These are phyloP conservation scores for Dipsacomyces acuminosporus DNA, from an alignment of 371 early-diverging fungal species.

Conservation along the genomic window DNA sequence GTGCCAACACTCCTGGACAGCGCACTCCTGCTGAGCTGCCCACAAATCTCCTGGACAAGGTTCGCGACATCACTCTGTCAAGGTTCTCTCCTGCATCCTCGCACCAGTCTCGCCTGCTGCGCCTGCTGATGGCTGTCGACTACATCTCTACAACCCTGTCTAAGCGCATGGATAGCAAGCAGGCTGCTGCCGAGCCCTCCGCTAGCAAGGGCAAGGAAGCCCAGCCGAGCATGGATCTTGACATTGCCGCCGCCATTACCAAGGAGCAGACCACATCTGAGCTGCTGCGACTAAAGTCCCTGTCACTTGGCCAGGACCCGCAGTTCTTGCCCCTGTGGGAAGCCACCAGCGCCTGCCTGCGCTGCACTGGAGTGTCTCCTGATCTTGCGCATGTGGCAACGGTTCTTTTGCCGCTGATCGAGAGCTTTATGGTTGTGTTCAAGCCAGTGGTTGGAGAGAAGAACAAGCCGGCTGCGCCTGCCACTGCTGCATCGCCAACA, in stretches of 20 bases:
- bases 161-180: conserved; percentile 24
- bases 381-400: conserved; percentile 89
- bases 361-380: conserved; percentile 64
- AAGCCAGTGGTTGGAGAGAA: conserved; percentile 44
- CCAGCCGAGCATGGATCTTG: conserved; percentile 3
- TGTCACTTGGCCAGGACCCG: conserved; percentile 58
- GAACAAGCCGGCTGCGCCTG: not conserved
- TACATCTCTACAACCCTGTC: conserved; percentile 46
- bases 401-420: conserved; percentile 89
- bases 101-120: conserved; percentile 84
- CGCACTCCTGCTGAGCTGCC: conserved; percentile 7
- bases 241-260: conserved; percentile 42
- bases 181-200: not conserved
- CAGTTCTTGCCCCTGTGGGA: conserved; percentile 75
- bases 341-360: conserved; percentile 67
- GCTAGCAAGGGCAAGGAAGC: conserved; percentile 1
- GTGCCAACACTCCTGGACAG: not conserved
- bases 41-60: conserved; percentile 20
- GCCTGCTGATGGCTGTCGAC: conserved; percentile 92
- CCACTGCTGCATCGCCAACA: not conserved
- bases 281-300: conserved; percentile 52
- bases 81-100: conserved; percentile 82
- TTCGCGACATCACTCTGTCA: conserved; percentile 48
- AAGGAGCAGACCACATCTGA: conserved; percentile 52
- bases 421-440: conserved; percentile 95